Conservation (phyloP, 2,329 filamentous ascomycete genomes). For the Aspergillus pseudonomiae region DNA sequence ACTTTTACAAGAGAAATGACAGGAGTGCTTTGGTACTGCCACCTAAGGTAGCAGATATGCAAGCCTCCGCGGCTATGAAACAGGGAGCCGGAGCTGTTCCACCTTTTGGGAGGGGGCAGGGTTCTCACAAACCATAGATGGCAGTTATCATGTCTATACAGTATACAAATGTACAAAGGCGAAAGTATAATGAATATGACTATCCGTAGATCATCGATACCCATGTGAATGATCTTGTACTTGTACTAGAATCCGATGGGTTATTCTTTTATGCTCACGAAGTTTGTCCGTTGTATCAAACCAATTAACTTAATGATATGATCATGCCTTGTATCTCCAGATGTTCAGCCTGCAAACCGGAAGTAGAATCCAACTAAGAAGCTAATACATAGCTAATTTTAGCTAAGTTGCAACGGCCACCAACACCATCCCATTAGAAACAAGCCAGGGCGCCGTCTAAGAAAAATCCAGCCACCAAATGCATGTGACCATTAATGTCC, state of each 20-base stretch:
- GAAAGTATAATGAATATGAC: neutral
- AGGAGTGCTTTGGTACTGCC: constrained; percentile 81
- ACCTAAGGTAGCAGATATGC: constrained; percentile 82
- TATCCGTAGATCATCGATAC: neutral
- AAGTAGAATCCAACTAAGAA: neutral
- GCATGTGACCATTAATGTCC: constrained; percentile 8
- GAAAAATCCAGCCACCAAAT: neutral
- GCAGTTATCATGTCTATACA: neutral
- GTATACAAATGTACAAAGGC: neutral
- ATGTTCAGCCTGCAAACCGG: neutral
- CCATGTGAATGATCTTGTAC: neutral
- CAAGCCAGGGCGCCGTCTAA: neutral
- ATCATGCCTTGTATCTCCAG: neutral
- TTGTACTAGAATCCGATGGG: neutral
- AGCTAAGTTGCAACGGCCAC: neutral
- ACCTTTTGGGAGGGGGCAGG: neutral
- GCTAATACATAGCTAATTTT: constrained; percentile 1
- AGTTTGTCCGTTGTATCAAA: neutral
- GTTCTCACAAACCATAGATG: neutral
- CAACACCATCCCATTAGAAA: constrained; percentile 3
- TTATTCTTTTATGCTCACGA: neutral
- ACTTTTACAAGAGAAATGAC: constrained; percentile 93
- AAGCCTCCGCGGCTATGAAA: constrained; percentile 46
- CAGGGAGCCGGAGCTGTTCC: constrained; percentile 26
- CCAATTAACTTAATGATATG: neutral